Percentiles rank a stretch among this genome's conserved stretches.
phyloP scores from a whole-genome alignment of 106 monocot genomes.

The Phalaenopsis aphrodite region DNA sequence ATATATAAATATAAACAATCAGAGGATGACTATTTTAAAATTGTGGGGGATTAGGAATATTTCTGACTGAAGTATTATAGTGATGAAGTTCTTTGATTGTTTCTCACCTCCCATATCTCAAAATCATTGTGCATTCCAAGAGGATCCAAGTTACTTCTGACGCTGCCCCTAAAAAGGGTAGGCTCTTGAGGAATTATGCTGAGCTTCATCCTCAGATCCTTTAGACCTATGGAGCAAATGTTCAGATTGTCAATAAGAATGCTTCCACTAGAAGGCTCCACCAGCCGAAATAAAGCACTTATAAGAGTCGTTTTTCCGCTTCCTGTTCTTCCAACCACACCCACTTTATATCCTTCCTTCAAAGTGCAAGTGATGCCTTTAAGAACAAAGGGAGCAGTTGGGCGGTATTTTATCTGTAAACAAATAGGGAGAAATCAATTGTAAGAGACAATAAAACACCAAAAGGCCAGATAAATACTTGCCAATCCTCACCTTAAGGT shows the following conservation, averaged over 20 bases:
- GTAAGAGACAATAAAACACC: not conserved
- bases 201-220: slow-evolving; percentile 51
- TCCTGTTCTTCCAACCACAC: slow-evolving; percentile 61
- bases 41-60: not conserved
- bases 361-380: slow-evolving; percentile 58
- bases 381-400: slow-evolving; percentile 37
- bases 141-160: slow-evolving; percentile 62
- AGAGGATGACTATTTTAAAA: too few relatives aligned
- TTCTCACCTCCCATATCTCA: slow-evolving; percentile 60
- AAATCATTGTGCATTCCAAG: slow-evolving; percentile 40
- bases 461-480: too few relatives aligned
- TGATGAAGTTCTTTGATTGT: not conserved
- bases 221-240: slow-evolving; percentile 46
- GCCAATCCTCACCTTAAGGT: slow-evolving; percentile 38
- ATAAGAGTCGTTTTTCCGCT: slow-evolving; percentile 67
- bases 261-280: slow-evolving; percentile 36
- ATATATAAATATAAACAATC: too few relatives aligned
- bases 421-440: not conserved
- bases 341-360: slow-evolving; percentile 39
- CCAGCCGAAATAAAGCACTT: slow-evolving; percentile 53
- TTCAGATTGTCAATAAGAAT: slow-evolving; percentile 51
- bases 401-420: slow-evolving; percentile 38
- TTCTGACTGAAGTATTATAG: not conserved
- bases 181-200: slow-evolving; percentile 83
- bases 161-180: slow-evolving; percentile 55